Conservation (phyloP, 139 green algal genomes). For the Tetradesmus lagerheimii region DNA sequence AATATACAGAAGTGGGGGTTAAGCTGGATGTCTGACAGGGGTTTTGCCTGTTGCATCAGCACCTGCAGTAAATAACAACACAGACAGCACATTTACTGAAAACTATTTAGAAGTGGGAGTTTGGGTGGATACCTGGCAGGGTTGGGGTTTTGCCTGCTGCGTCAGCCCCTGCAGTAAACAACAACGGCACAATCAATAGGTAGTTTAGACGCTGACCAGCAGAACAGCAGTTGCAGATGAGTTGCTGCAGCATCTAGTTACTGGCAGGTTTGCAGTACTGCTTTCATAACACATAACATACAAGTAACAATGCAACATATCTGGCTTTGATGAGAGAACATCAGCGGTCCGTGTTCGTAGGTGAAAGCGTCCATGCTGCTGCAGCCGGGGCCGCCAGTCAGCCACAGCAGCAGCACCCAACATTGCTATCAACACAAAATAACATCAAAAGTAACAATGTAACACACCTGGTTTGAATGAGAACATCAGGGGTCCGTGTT, state of each 20-base stretch:
- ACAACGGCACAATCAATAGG: too few relatives aligned
- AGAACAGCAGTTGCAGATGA: too few relatives aligned
- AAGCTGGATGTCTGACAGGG: slow-evolving; percentile 35
- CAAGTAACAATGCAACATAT: too few relatives aligned
- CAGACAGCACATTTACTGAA: too few relatives aligned
- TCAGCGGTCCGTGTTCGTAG: slow-evolving; percentile 80
- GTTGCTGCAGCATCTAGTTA: too few relatives aligned
- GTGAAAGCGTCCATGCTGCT: slow-evolving; percentile 72
- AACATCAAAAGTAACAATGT: background rate
- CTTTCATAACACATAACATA: too few relatives aligned
- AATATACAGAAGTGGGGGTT: slow-evolving; percentile 52
- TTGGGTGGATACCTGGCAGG: too few relatives aligned
- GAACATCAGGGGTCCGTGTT: slow-evolving; percentile 77
- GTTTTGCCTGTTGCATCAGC: background rate
- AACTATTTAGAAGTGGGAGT: too few relatives aligned
- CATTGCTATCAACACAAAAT: background rate
- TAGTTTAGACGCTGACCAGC: too few relatives aligned
- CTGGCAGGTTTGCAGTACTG: too few relatives aligned
- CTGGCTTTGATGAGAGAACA: too few relatives aligned
- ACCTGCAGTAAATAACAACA: background rate
- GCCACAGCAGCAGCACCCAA: slow-evolving; percentile 52
- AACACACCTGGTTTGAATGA: background rate
- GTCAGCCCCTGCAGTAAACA: background rate
- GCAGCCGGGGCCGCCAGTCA: slow-evolving; percentile 60
- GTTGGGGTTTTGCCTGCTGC: background rate